Evolutionary conservation across 2,329 filamentous ascomycete species (phyloP).

Genomic region (Aspergillus unguis): DNA sequence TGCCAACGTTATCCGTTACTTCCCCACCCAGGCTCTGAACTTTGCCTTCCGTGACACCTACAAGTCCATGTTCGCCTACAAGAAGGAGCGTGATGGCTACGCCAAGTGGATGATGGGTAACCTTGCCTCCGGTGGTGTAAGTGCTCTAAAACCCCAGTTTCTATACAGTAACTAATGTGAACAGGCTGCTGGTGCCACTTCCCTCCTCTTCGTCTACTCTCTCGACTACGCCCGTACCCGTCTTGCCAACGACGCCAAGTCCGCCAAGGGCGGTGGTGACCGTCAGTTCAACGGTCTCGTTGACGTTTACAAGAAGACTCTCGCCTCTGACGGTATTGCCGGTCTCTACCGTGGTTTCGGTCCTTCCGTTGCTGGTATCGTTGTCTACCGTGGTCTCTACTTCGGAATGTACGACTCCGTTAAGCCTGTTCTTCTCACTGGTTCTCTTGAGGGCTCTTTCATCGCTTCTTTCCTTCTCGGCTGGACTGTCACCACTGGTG

Average conservation of each 20-base stretch:
- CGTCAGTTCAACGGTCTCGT: constrained; percentile 99
- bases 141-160: constrained; percentile 37
- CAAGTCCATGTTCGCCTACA: constrained; percentile 99
- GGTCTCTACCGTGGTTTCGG: constrained; percentile 99
- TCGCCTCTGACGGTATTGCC: constrained; percentile 95
- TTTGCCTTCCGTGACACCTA: constrained; percentile 99
- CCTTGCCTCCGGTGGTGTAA: constrained; percentile 99
- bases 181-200: constrained; percentile 96
- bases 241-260: constrained; percentile 99
- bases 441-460: constrained; percentile 95
- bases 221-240: constrained; percentile 99
- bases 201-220: constrained; percentile 99
- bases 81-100: constrained; percentile 99
- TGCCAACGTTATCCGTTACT: constrained; percentile 99
- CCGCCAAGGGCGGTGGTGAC: constrained; percentile 87
- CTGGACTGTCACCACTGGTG: constrained; percentile 99
- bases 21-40: constrained; percentile 99
- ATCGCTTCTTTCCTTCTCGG: constrained; percentile 97
- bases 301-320: constrained; percentile 99
- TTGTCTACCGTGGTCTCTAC: constrained; percentile 99
- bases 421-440: constrained; percentile 96
- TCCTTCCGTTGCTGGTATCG: constrained; percentile 97
- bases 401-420: constrained; percentile 99
- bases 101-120: constrained; percentile 99
- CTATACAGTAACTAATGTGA: constrained; percentile 15